These are phyloP conservation scores for Lasiodiplodia citricola DNA, from an alignment of 2,329 filamentous ascomycete genomes.

Conservation along the genomic window DNA sequence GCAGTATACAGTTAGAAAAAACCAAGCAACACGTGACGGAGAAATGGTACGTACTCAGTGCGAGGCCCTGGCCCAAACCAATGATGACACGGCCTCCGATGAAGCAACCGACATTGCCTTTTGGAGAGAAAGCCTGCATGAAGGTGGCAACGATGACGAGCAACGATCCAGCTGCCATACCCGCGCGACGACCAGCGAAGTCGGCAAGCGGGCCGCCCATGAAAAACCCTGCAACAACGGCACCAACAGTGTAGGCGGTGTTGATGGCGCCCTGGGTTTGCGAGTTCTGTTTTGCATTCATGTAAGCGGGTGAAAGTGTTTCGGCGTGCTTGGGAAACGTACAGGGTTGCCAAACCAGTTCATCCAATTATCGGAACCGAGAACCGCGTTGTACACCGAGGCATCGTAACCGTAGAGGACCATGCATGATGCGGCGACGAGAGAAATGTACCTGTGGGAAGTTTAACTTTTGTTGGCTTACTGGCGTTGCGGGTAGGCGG, in stretches of 20 bases:
- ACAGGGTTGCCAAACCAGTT: constrained; percentile 63
- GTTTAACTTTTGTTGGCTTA: constrained; percentile 25
- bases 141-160: constrained; percentile 72
- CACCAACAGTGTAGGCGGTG: constrained; percentile 73
- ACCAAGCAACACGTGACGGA: background rate
- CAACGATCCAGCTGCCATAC: constrained; percentile 69
- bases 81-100: constrained; percentile 72
- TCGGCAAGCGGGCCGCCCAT: constrained; percentile 69
- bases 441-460: constrained; percentile 64
- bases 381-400: constrained; percentile 74
- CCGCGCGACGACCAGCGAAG: constrained; percentile 65
- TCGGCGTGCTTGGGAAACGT: constrained; percentile 7
- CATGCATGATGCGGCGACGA: constrained; percentile 75
- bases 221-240: constrained; percentile 73
- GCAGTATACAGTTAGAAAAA: background rate
- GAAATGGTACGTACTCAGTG: constrained; percentile 55
- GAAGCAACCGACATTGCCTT: constrained; percentile 67
- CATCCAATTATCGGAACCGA: constrained; percentile 70
- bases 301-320: background rate
- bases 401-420: constrained; percentile 77
- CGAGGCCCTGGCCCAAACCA: constrained; percentile 72
- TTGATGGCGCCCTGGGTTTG: constrained; percentile 64
- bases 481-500: background rate
- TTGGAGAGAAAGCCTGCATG: constrained; percentile 69
- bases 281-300: constrained; percentile 29